Evolutionary conservation across 2,329 filamentous ascomycete species (phyloP), one percentile per base, ranked within the genome.

Genomic region (Colletotrichum brevisporum): DNA sequence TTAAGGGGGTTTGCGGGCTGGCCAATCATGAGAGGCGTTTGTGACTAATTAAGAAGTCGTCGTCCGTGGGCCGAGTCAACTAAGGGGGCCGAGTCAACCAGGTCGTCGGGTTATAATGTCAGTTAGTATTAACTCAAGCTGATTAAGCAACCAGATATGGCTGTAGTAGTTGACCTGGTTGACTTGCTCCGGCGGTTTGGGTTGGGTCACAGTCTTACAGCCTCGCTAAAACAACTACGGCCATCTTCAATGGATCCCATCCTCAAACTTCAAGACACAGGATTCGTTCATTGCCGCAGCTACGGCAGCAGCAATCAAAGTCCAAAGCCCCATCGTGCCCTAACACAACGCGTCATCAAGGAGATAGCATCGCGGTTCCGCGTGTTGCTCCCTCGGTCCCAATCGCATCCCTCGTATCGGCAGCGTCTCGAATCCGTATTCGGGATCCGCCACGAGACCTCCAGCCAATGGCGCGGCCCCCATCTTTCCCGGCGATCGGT

Each of bases 391-490:
- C 41, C 13, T 15, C 6, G 54, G 6, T 26, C 6, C 2, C 26
- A 8, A 9, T 24, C 15, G 5, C 18, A n/a, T 45, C 13, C 45
- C 18, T 48, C 45, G 18, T 18, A 50, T 13, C 18, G 21, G 21
- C 45, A 4, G 16, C 18, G 18, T 18, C 59, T 62, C 59, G 59
- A 54, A 62, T 62, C 50, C 59, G 48, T 62, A 62, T 62, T 54
- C 59, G 50, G 15, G 13, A 36, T 45, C 36, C 10, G 5, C n/a
- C 31, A 36, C 27, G 6, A 36, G 31, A 36, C 13, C n/a, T 1
- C 48, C 5, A 18, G 27, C 50, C 50, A 45, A 62, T 62, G 47
- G 9, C 21, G 18, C 13, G 15, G 16, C 9, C 21, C 21, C 21
- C 21, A 3, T 24, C 2, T 3, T 2, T 24, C 21, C 16, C 16